phyloP scores from a whole-genome alignment of 305 asterid genomes.

The Fraxinus baroniana region DNA sequence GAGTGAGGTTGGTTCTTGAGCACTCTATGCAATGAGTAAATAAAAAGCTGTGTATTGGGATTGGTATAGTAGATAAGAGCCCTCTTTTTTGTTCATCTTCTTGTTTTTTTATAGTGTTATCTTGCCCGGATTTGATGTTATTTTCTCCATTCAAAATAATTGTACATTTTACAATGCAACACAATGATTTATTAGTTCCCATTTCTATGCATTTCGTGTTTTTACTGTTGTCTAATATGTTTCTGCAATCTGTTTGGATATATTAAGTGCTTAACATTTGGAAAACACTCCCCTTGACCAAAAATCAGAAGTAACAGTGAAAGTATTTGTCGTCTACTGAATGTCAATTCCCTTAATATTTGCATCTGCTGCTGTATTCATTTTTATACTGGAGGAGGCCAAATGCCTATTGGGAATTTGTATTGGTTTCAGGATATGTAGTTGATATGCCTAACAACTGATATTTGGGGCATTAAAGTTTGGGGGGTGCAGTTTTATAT shows the following conservation, averaged over 20 bases:
- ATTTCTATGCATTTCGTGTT: not conserved
- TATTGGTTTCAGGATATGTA: not conserved
- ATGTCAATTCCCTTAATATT: not conserved
- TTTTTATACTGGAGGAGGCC: not conserved
- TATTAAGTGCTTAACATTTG: not conserved
- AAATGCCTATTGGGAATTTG: not conserved
- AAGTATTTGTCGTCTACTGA: not conserved
- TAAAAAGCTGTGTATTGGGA: constrained; percentile 18
- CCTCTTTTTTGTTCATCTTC: constrained; percentile 5
- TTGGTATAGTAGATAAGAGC: constrained; percentile 13
- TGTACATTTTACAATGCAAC: constrained; percentile 32
- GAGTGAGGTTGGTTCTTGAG: constrained; percentile 71
- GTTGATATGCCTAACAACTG: not conserved
- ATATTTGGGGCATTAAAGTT: not conserved
- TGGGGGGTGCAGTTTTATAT: too few species aligned
- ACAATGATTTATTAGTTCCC: constrained; percentile 13
- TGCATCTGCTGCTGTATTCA: not conserved
- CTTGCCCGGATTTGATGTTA: constrained; percentile 5
- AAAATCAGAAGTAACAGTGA: not conserved
- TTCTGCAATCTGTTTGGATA: not conserved
- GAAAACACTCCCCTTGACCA: not conserved
- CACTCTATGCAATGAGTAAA: constrained; percentile 46
- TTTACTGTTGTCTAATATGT: not conserved
- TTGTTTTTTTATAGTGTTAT: not conserved
- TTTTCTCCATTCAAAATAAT: constrained; percentile 17